A percentile compares a stretch with the other conserved stretches of the same genome.
These are phyloP conservation scores for Calocera viscosa DNA, from an alignment of 768 basidiomycete species.

Conservation along the genomic window DNA sequence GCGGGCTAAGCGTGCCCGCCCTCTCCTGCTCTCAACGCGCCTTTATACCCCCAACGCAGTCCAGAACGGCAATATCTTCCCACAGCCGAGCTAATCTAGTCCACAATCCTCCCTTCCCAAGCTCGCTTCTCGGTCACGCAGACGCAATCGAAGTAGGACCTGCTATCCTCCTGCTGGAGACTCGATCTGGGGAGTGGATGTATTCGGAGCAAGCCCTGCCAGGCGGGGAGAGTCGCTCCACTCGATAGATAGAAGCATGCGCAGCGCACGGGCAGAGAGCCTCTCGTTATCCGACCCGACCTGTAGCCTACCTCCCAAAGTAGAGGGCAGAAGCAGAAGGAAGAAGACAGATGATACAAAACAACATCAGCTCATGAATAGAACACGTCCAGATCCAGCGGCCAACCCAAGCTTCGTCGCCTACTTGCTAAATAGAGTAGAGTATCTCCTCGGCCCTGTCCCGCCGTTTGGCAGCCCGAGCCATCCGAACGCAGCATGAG, in stretches of 20 bases:
- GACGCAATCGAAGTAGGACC: no score
- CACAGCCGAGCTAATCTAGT: neutral
- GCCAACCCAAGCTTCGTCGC: neutral
- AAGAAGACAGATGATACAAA: neutral
- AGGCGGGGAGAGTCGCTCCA: neutral
- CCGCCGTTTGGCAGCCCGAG: neutral
- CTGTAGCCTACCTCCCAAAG: neutral
- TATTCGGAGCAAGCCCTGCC: no score
- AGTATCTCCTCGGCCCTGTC: neutral
- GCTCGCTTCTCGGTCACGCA: no score
- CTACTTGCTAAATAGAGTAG: neutral
- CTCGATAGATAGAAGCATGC: neutral
- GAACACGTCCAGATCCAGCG: neutral
- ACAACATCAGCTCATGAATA: neutral
- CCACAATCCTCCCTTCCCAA: no score
- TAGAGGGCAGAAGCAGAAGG: neutral
- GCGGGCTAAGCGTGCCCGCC: neutral
- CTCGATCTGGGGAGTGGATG: neutral
- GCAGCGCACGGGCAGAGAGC: neutral
- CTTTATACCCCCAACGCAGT: neutral
- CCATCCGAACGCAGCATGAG: no score
- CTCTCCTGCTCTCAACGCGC: neutral
- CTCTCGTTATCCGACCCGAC: neutral
- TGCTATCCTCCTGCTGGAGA: no score
- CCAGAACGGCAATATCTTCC: neutral